Base-by-base conservation (phyloP, 192 early-diverging fungal species). In the Coemansia sp. region DNA sequence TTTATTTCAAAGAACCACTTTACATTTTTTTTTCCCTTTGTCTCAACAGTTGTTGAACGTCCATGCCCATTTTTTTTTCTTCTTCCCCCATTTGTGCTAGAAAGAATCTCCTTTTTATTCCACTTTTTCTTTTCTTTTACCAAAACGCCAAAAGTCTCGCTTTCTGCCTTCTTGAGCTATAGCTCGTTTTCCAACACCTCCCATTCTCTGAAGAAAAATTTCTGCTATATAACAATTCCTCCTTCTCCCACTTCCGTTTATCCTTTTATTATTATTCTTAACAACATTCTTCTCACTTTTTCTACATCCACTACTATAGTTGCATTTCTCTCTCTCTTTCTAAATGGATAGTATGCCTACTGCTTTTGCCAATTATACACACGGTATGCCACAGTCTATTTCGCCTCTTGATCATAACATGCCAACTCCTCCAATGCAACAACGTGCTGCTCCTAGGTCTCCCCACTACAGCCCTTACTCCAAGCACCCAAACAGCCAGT, bases 91-190 rank as follows among this genome's bases (percentile, higher is more conserved):
- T n/a, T n/a, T n/a, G n/a, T n/a, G n/a, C n/a, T n/a, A n/a, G n/a
- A n/a, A n/a, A n/a, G n/a, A n/a, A n/a, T n/a, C n/a, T n/a, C n/a
- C n/a, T n/a, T n/a, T n/a, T n/a, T n/a, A n/a, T n/a, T n/a, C n/a
- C n/a, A n/a, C n/a, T n/a, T n/a, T 61, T 43, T 69, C 34, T 61
- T 61, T 43, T 18, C 34, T 22, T 62, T 18, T 29, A 0, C n/a
- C n/a, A 44, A n/a, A 36, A 24, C 36, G 36, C 38, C 22, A 20
- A 58, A 50, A 62, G 34, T 63, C 61, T 31, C 34, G 34, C 31
- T 12, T 63, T 61, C n/a, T 62, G 39, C 36, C 62, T 24, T 46
- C 52, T 64, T 71, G 31, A 52, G 29, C 34, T 64, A 60, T 36
- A 71, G 39, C 60, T 33, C 43, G 39, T 38, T 62, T 47, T n/a